Conservation (phyloP, 371 early-diverging fungal species). For the Synchytrium microbalum region DNA sequence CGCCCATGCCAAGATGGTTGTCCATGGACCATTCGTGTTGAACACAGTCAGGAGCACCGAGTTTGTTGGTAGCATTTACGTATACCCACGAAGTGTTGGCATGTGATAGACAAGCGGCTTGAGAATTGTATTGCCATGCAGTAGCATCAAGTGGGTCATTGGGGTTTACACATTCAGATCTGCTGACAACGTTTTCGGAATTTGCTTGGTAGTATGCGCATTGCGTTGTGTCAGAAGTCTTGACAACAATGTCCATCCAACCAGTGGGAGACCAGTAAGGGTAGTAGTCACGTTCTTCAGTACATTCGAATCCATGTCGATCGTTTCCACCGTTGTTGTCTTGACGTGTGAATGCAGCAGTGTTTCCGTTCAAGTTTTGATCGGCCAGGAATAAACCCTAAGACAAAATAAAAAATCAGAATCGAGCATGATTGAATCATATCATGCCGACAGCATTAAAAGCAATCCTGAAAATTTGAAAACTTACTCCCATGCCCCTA, state of each 20-base stretch:
- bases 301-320: constrained; percentile 31
- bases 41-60: background rate
- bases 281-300: constrained; percentile 35
- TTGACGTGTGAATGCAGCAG: constrained; percentile 31
- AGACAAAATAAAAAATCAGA: no score
- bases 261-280: constrained; percentile 28
- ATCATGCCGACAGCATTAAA: no score
- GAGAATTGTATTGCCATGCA: background rate
- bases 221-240: constrained; percentile 13
- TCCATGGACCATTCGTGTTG: constrained; percentile 5
- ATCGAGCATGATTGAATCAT: no score
- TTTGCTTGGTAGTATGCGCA: constrained; percentile 23
- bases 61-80: background rate
- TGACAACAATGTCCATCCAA: constrained; percentile 29
- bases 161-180: constrained; percentile 23
- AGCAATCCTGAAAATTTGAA: no score
- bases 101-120: background rate
- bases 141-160: background rate
- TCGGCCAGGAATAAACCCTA: constrained; percentile 26
- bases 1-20: constrained; percentile 15
- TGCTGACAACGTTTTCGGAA: constrained; percentile 23
- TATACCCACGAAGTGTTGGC: background rate
- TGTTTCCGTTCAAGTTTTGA: constrained; percentile 21
- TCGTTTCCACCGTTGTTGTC: constrained; percentile 15
- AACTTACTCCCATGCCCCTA: constrained; percentile 22